Conservation (phyloP, 192 early-diverging fungal genomes). For the Coemansia sp. region DNA sequence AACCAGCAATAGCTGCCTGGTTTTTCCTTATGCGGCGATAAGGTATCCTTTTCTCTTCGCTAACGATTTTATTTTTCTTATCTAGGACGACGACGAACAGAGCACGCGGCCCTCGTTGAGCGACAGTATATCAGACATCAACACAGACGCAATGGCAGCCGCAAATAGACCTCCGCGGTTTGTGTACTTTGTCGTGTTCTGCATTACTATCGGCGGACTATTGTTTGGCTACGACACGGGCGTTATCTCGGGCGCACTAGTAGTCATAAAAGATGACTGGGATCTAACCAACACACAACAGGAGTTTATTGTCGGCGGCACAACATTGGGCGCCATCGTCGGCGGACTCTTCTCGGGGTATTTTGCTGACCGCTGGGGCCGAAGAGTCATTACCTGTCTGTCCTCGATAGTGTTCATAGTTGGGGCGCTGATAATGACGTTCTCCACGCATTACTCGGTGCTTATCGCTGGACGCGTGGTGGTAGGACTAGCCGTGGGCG, state of each 20-base stretch:
- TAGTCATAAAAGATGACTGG: slow-evolving; percentile 52
- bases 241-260: slow-evolving; percentile 53
- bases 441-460: slow-evolving; percentile 44
- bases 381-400: slow-evolving; percentile 49
- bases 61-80: neutral
- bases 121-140: neutral
- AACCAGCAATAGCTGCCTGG: neutral
- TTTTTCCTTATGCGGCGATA: too few relatives aligned
- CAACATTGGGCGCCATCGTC: slow-evolving; percentile 57
- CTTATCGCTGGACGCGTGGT: slow-evolving; percentile 56
- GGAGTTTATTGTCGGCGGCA: slow-evolving; percentile 54
- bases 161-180: slow-evolving; percentile 31
- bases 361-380: slow-evolving; percentile 67
- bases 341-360: slow-evolving; percentile 70
- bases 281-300: slow-evolving; percentile 45
- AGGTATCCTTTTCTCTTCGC: neutral
- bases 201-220: slow-evolving; percentile 56
- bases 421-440: slow-evolving; percentile 58
- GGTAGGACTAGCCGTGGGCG: slow-evolving; percentile 57
- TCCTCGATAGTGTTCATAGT: slow-evolving; percentile 57
- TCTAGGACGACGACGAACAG: neutral
- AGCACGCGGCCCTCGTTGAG: neutral
- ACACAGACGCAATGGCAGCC: slow-evolving; percentile 12
- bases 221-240: slow-evolving; percentile 59
- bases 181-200: slow-evolving; percentile 52